A percentile compares a stretch with the other conserved stretches of the same genome.
phyloP scores from a whole-genome alignment of 2,329 filamentous ascomycete genomes.

The Colletotrichum musae region DNA sequence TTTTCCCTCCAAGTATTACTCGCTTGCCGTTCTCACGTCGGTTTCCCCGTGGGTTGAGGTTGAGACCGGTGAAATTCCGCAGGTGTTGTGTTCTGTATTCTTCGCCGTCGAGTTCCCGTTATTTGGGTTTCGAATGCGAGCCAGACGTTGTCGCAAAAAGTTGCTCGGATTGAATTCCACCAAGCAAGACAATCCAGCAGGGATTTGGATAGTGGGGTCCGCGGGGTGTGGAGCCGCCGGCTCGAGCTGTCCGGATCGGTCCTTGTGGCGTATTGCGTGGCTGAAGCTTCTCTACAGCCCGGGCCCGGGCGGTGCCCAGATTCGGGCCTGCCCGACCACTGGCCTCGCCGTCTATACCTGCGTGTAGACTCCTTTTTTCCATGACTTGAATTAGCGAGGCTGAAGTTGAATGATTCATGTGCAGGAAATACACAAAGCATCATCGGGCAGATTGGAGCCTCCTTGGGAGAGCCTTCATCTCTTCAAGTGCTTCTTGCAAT shows the following conservation, averaged over 20 bases:
- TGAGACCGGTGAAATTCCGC: not conserved
- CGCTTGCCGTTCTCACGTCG: not conserved
- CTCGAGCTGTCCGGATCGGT: slow-evolving; percentile 37
- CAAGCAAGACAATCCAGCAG: slow-evolving; percentile 27
- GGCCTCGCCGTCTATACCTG: too few species aligned
- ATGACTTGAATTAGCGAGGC: not conserved
- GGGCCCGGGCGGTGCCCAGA: too few species aligned
- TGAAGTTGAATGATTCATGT: too few species aligned
- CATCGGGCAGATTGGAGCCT: too few species aligned
- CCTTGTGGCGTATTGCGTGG: slow-evolving; percentile 11
- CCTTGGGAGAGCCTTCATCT: not conserved
- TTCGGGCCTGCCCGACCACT: too few species aligned
- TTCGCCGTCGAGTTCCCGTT: slow-evolving; percentile 1
- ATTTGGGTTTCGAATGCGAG: slow-evolving; percentile 2
- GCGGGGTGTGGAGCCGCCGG: slow-evolving; percentile 40
- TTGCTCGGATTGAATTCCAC: slow-evolving; percentile 29
- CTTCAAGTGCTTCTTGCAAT: too few species aligned
- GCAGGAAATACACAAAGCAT: too few species aligned
- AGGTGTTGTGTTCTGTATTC: not conserved
- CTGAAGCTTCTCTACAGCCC: not conserved
- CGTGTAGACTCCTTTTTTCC: not conserved
- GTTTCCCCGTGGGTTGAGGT: not conserved
- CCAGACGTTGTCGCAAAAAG: slow-evolving; percentile 35
- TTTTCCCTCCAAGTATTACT: too few species aligned
- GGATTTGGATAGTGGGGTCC: slow-evolving; percentile 38